phyloP scores from a whole-genome alignment of 768 basidiomycete genomes.

The Leccinum sublutescens region DNA sequence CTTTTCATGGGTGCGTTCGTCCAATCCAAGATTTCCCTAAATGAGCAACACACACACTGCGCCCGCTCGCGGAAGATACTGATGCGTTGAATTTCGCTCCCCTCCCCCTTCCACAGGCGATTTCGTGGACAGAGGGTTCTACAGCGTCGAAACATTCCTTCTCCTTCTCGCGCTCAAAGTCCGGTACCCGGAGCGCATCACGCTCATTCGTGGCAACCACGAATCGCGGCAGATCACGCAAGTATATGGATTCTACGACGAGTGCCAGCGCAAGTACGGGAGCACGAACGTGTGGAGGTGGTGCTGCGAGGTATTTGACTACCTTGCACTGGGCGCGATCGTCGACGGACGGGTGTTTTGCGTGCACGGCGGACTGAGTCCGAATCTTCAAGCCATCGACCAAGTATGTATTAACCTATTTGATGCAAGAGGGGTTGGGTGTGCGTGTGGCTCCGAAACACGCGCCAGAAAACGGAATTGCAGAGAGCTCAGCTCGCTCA shows the following conservation, averaged over 20 bases:
- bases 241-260: slow-evolving; percentile 93
- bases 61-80: neutral
- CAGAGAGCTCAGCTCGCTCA: slow-evolving; percentile 17
- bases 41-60: neutral
- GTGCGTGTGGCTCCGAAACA: slow-evolving; percentile 18
- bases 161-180: slow-evolving; percentile 94
- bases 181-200: slow-evolving; percentile 96
- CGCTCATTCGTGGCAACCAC: slow-evolving; percentile 96
- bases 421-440: neutral
- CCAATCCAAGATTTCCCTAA: neutral
- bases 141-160: slow-evolving; percentile 94
- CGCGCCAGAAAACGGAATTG: neutral
- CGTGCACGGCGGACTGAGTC: slow-evolving; percentile 95
- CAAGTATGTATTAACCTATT: slow-evolving; percentile 54
- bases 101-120: slow-evolving; percentile 59
- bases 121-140: slow-evolving; percentile 97
- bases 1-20: slow-evolving; percentile 84
- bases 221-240: slow-evolving; percentile 97
- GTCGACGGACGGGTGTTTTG: slow-evolving; percentile 98
- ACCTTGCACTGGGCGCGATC: slow-evolving; percentile 89
- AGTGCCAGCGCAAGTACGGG: slow-evolving; percentile 96
- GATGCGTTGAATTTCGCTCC: slow-evolving; percentile 5
- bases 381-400: slow-evolving; percentile 82
- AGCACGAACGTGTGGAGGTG: slow-evolving; percentile 94
- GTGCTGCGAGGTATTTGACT: slow-evolving; percentile 99